Base-by-base conservation (phyloP, 495 filamentous ascomycete genomes). In the Platismatia glauca region DNA sequence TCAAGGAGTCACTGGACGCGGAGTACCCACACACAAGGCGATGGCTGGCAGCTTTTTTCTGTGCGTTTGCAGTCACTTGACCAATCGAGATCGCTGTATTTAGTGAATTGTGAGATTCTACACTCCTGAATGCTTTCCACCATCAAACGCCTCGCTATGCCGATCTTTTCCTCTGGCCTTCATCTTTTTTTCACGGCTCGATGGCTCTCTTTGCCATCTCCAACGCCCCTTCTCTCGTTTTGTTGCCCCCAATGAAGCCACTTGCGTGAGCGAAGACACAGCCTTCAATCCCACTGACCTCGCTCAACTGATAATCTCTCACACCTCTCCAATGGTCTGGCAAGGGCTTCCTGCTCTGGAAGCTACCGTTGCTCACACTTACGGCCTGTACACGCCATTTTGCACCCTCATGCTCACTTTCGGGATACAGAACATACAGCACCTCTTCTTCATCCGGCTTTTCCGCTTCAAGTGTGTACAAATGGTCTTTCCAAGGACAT, bases 371-470 rank as follows among this genome's bases (percentile, higher is more conserved):
- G 64, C 81, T 82, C 29, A 85, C 82, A 9, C 89, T 85, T 16
- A 97, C 94, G 62, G 87, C 86, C 73, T 97, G 93, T 61, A 98
- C 84, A 59, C 94, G 86, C 94, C 94, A 98, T 74, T 90, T 93
- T 57, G 86, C 75, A 37, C 81, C 89, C 56, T 83, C 79, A 4
- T 76, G 74, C 7, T 81, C 78, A 65, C 79, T 86, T 78, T 98
- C 95, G 1, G 90, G 86, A 76, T 97, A 98, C 2, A 97, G 79
- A n/a, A 95, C 93, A 73, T 96, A 97, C n/a, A 90, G 75, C n/a
- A 69, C 65, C 69, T 81, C 81, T 59, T 85, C 75, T 38, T 79
- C 77, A 0, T 74, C 72, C 15, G 73, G 67, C n/a, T 64, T 61
- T 62, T 85, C 77, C 62, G 81, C 80, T 76, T 98, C 95, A 33